Percentiles rank a stretch among this genome's conserved stretches.
Evolutionary conservation across 106 monocot species (phyloP).

Genomic region (Apostasia ramifera): DNA sequence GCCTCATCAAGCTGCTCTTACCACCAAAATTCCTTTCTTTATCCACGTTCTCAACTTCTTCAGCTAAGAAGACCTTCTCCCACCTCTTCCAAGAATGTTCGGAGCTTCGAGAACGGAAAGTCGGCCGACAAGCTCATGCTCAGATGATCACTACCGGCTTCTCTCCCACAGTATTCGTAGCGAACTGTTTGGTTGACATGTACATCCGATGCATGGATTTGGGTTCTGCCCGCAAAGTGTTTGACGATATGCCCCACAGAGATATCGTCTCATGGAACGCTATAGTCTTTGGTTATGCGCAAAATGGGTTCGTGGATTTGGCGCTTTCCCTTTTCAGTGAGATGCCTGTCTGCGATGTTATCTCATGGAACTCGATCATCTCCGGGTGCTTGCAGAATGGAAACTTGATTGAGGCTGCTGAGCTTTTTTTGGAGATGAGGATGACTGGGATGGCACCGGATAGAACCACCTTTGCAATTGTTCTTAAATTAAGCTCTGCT

Average conservation of each 20-base stretch:
- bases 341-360: constrained; percentile 43
- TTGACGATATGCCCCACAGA: constrained; percentile 31
- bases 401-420: constrained; percentile 8
- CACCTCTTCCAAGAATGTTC: constrained; percentile 48
- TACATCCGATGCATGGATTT: constrained; percentile 40
- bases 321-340: constrained; percentile 24
- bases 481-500: constrained; percentile 35
- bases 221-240: constrained; percentile 30
- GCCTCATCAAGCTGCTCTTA: not conserved
- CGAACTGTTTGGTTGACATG: constrained; percentile 71
- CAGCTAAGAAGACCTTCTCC: constrained; percentile 30
- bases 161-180: constrained; percentile 58
- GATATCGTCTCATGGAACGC: constrained; percentile 58
- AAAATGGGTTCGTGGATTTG: constrained; percentile 13
- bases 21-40: not conserved
- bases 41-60: not conserved
- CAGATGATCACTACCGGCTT: constrained; percentile 57
- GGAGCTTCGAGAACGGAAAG: not conserved
- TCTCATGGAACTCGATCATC: constrained; percentile 63
- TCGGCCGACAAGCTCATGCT: constrained; percentile 42
- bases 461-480: constrained; percentile 38
- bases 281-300: constrained; percentile 33
- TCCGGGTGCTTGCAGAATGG: constrained; percentile 32
- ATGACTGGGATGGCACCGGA: constrained; percentile 22
- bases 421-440: constrained; percentile 31